Evolutionary conservation across 495 filamentous ascomycete species (phyloP).

Genomic region (Beverwykella pulmonaria): DNA sequence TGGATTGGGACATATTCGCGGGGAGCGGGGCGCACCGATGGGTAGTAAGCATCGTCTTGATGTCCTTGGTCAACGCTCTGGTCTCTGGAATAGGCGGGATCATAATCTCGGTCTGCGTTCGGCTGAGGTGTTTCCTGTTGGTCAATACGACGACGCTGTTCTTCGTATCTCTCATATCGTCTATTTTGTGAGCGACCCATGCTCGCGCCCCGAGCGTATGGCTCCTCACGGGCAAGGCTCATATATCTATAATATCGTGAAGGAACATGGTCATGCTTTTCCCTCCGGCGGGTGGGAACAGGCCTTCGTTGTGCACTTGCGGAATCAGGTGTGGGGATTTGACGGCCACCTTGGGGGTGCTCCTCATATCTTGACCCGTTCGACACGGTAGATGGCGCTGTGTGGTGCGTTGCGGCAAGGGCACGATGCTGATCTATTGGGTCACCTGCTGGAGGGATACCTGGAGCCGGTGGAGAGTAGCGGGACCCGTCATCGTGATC

Average conservation of each 20-base stretch:
- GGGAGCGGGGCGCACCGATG: neutral
- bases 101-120: conserved; percentile 20
- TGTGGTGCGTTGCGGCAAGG: conserved; percentile 2
- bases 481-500: conserved; percentile 30
- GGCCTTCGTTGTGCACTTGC: conserved; percentile 15
- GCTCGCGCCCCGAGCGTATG: conserved; percentile 26
- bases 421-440: neutral
- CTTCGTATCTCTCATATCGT: conserved; percentile 33
- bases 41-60: conserved; percentile 25
- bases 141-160: conserved; percentile 33
- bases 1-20: conserved; percentile 32
- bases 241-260: conserved; percentile 35
- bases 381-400: conserved; percentile 14
- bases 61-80: conserved; percentile 27
- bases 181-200: conserved; percentile 29
- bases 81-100: conserved; percentile 30
- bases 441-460: conserved; percentile 3
- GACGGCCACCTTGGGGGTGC: conserved; percentile 8
- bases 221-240: conserved; percentile 33
- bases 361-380: conserved; percentile 36
- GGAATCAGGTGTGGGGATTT: conserved; percentile 31
- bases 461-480: conserved; percentile 31
- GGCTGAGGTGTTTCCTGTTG: conserved; percentile 35
- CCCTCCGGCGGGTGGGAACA: conserved; percentile 27
- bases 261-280: conserved; percentile 24